Evolutionary conservation across 2,329 filamentous ascomycete species (phyloP), one percentile per base, ranked within the genome.

Genomic region (Pleoardoris graminearum): DNA sequence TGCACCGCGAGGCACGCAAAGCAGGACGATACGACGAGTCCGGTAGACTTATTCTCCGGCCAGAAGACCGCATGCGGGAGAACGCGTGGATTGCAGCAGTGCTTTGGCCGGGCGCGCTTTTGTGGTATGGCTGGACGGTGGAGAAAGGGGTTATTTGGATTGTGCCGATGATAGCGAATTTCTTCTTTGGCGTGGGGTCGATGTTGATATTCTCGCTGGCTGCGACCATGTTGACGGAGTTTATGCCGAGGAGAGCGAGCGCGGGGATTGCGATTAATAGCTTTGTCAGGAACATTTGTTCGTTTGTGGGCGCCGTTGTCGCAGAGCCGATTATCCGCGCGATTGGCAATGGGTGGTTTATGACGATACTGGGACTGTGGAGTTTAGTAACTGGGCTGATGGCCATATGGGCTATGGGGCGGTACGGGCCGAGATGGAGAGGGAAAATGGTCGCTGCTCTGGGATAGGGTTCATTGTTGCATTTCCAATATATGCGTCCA

Each of bases 391-490:
- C 61, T n/a, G 65, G 63, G 2, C 61, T 50, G 50, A 65, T 73
- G 5, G 79, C 83, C 14, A 82, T 92, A 19, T 85, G 80, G 73
- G 70, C 82, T 0, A 80, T 92, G 75, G 79, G 79, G 62, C 80
- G 75, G 57, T 86, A 81, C 62, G 84, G 84, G 0, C 75, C 79
- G 16, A 77, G 76, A 61, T 91, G 88, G 88, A 81, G 88, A 62
- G 75, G 75, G 45, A 70, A 73, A 25, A 88, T 90, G 84, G 83
- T 89, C 11, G 54, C 59, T 39, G 59, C 50, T 32, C 38, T 67
- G 32, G 64, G 62, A 3, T 63, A 43, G 29, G n/a, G 4, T 37
- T 6, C 8, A 43, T 17, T n/a, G 25, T n/a, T 30, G 25, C 4
- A n/a, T 33, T 44, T 14, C 7, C 7, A 16, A 14, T 27, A 16